Percentiles rank a stretch among this genome's conserved stretches.
These are phyloP conservation scores for Lactarius evosmus DNA, from an alignment of 768 basidiomycete genomes.

Conservation along the genomic window DNA sequence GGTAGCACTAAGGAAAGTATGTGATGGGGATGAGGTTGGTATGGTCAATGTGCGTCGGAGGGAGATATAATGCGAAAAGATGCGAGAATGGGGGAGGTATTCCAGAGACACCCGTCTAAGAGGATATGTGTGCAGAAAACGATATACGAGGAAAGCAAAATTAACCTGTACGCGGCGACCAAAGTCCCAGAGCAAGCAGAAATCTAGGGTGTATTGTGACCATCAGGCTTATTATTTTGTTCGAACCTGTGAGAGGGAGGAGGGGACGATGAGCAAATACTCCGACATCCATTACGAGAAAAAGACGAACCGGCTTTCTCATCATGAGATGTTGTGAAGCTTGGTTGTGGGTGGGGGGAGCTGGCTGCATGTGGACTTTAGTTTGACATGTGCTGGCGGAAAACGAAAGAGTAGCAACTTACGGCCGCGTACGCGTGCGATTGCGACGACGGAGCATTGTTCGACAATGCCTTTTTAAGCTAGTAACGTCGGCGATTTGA, in stretches of 20 bases:
- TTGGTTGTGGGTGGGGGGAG: slow-evolving; percentile 28
- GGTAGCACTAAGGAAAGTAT: slow-evolving; percentile 25
- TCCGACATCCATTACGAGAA: neutral
- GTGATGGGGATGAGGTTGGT: slow-evolving; percentile 21
- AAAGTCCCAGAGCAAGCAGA: slow-evolving; percentile 26
- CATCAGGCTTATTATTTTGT: slow-evolving; percentile 29
- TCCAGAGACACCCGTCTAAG: slow-evolving; percentile 26
- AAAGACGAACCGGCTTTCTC: slow-evolving; percentile 35
- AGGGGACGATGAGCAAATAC: slow-evolving; percentile 6
- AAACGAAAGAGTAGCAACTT: slow-evolving; percentile 14
- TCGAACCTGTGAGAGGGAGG: slow-evolving; percentile 23
- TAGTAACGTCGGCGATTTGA: slow-evolving; percentile 31
- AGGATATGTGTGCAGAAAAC: slow-evolving; percentile 25
- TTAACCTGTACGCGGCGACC: slow-evolving; percentile 21
- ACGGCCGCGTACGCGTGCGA: slow-evolving; percentile 30
- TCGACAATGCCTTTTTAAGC: slow-evolving; percentile 64
- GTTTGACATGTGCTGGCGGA: slow-evolving; percentile 7
- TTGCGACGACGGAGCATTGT: slow-evolving; percentile 37
- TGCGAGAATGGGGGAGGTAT: slow-evolving; percentile 23
- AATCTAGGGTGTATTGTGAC: slow-evolving; percentile 17
- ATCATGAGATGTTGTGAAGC: slow-evolving; percentile 36
- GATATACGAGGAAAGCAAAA: slow-evolving; percentile 22
- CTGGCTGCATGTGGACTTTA: slow-evolving; percentile 23
- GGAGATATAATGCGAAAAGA: slow-evolving; percentile 24
- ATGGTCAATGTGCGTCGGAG: slow-evolving; percentile 24